Base-by-base conservation (phyloP, 139 green algal species). In the Zygnema cylindricum region DNA sequence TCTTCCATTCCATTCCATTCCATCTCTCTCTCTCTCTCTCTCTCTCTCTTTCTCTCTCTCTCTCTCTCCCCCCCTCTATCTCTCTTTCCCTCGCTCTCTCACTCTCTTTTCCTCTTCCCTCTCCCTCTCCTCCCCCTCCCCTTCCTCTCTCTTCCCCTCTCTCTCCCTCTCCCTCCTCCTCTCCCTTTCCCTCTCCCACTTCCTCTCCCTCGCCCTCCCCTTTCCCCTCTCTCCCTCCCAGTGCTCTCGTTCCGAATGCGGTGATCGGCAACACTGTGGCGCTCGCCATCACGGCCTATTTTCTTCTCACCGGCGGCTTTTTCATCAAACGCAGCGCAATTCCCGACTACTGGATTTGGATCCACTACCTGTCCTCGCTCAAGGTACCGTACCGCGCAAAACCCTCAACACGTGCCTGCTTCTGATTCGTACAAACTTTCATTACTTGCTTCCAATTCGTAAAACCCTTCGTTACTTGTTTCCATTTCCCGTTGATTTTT, bases 311-410 rank as follows among this genome's bases (percentile, higher is more conserved):
- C 21, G 77, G 41, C 33, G 86, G 86, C 7, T 90, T 90, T 41
- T 90, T 90, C 81, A 91, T 89, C 21, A 43, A 84, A 25, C 33
- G 71, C 33, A 54, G 36, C 36, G 41, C 84, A 36, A 93, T 93
- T 22, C 89, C 89, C 49, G 41, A 38, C 38, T 93, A 92, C 69
- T 93, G 89, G 89, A 85, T 93, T 21, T 93, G 89, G 89, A 22
- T 93, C 33, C 78, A 93, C 89, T 93, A 93, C 81, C 30, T 92
- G 40, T 93, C 88, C 16, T 43, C 41, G 23, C 88, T 92, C 77
- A 92, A 92, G 73, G 77, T 83, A 2, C 1, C n/a, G n/a, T n/a
- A n/a, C n/a, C n/a, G n/a, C n/a, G n/a, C n/a, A n/a, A n/a, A n/a
- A n/a, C 54, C 11, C 30, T 87, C 21, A 25, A 87, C 16, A 3